Evolutionary conservation across 352 stramenopile genomes (phyloP).

Genomic region (Pythium monospermum): DNA sequence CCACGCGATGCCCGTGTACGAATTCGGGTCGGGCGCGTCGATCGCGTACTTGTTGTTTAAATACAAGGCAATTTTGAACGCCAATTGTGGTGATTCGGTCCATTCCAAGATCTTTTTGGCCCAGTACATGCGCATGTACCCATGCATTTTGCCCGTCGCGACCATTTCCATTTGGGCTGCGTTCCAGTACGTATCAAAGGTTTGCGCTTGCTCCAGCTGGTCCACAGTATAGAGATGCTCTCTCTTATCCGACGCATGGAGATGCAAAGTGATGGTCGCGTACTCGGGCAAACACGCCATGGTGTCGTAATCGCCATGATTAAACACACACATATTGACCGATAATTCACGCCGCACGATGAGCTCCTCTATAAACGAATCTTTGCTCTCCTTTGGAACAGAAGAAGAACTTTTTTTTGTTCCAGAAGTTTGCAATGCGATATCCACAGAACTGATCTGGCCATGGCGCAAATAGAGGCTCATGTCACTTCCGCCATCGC

Average conservation of each 20-base stretch:
- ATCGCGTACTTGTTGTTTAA: constrained; percentile 99
- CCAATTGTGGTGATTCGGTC: constrained; percentile 88
- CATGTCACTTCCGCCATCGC: constrained; percentile 87
- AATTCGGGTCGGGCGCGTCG: constrained; percentile 96
- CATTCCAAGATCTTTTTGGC: constrained; percentile 99
- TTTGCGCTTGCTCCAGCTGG: constrained; percentile 90
- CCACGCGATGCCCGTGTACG: constrained; percentile 80
- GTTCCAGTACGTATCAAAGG: constrained; percentile 98
- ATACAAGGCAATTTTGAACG: constrained; percentile 89
- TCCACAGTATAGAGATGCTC: constrained; percentile 89
- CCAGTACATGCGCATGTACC: constrained; percentile 99
- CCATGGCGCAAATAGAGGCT: constrained; percentile 94
- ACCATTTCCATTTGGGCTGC: constrained; percentile 96
- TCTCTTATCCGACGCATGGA: constrained; percentile 85
- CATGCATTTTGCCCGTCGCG: constrained; percentile 89
- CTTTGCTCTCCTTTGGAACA: constrained; percentile 75
- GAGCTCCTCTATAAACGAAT: constrained; percentile 96
- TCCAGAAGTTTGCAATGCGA: constrained; percentile 56
- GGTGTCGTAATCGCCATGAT: constrained; percentile 93
- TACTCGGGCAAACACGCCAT: constrained; percentile 87
- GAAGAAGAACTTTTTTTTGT: constrained; percentile 57
- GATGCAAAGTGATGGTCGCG: constrained; percentile 88
- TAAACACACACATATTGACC: constrained; percentile 97
- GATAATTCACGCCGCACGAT: constrained; percentile 96
- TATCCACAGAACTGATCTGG: constrained; percentile 68